These are phyloP conservation scores for Geosmithia putterillii DNA, from an alignment of 2,329 filamentous ascomycete genomes.

Conservation along the genomic window DNA sequence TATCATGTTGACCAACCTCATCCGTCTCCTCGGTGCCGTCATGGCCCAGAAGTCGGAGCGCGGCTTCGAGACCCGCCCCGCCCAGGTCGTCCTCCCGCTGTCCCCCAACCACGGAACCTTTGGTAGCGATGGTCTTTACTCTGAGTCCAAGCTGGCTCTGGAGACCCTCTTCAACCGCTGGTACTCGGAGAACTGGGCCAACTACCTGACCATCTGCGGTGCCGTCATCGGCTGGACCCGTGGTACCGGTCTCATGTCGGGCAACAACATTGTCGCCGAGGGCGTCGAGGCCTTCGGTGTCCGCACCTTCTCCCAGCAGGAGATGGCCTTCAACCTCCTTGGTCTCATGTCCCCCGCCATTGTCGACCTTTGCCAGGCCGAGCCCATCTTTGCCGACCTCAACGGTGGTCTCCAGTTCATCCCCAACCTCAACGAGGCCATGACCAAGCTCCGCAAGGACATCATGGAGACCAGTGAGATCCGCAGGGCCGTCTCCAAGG, in stretches of 20 bases:
- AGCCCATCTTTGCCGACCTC: slow-evolving; percentile 93
- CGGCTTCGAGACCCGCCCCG: slow-evolving; percentile 88
- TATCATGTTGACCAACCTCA: slow-evolving; percentile 96
- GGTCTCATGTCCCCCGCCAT: slow-evolving; percentile 91
- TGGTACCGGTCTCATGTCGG: slow-evolving; percentile 94
- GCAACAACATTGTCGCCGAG: slow-evolving; percentile 95
- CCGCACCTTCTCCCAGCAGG: slow-evolving; percentile 95
- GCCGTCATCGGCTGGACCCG: slow-evolving; percentile 98
- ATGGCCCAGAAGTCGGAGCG: slow-evolving; percentile 82
- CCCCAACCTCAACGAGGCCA: slow-evolving; percentile 84
- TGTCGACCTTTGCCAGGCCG: slow-evolving; percentile 87
- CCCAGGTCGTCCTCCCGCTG: slow-evolving; percentile 88
- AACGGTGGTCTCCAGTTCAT: slow-evolving; percentile 98
- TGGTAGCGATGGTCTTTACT: slow-evolving; percentile 94
- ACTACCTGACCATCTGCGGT: slow-evolving; percentile 96
- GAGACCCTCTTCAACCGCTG: slow-evolving; percentile 98
- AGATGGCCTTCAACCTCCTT: slow-evolving; percentile 98
- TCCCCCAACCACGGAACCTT: slow-evolving; percentile 99
- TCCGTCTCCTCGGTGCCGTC: slow-evolving; percentile 80
- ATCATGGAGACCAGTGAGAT: slow-evolving; percentile 93
- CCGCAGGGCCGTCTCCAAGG: slow-evolving; percentile 85
- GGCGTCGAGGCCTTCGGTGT: slow-evolving; percentile 94
- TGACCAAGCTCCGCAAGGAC: slow-evolving; percentile 86
- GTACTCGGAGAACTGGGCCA: slow-evolving; percentile 95
- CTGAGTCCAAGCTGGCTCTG: slow-evolving; percentile 91